These are phyloP conservation scores for Candida caryicola DNA, from an alignment of 805 yeast species.

Conservation along the genomic window DNA sequence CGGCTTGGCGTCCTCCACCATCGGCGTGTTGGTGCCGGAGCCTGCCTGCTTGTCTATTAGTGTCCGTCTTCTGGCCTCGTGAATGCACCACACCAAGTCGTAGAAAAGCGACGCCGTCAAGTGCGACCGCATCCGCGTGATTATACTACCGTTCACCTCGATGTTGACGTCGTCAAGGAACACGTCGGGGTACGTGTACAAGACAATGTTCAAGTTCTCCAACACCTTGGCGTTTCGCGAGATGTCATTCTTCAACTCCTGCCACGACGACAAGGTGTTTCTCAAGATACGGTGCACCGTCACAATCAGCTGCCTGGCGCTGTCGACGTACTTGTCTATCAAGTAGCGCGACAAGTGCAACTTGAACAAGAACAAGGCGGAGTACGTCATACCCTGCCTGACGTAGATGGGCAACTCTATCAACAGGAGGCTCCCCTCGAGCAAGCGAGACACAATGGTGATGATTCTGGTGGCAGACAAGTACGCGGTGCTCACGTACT, in stretches of 20 bases:
- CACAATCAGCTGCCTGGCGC: slow-evolving; percentile 89
- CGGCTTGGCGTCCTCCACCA: slow-evolving; percentile 10
- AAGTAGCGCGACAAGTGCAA: slow-evolving; percentile 76
- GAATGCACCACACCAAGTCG: slow-evolving; percentile 91
- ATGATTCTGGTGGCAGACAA: slow-evolving; percentile 76
- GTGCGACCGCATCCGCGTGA: slow-evolving; percentile 87
- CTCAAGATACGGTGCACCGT: slow-evolving; percentile 86
- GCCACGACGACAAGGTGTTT: slow-evolving; percentile 90
- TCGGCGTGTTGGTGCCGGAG: not conserved
- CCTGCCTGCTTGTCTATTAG: slow-evolving; percentile 27
- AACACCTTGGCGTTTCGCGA: slow-evolving; percentile 87
- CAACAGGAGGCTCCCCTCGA: slow-evolving; percentile 60
- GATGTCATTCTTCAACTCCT: slow-evolving; percentile 83
- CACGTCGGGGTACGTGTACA: slow-evolving; percentile 83
- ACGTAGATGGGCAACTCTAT: slow-evolving; percentile 85
- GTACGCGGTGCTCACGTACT: slow-evolving; percentile 79
- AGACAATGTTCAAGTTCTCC: slow-evolving; percentile 82
- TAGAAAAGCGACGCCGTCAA: slow-evolving; percentile 87
- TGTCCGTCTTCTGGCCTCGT: slow-evolving; percentile 81
- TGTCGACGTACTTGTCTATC: slow-evolving; percentile 72
- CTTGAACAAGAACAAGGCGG: slow-evolving; percentile 76
- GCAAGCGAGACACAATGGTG: slow-evolving; percentile 69
- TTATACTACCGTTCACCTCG: slow-evolving; percentile 45
- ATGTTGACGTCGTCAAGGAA: slow-evolving; percentile 50
- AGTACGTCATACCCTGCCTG: slow-evolving; percentile 80